These are phyloP conservation scores for Brassica juncea DNA, from an alignment of 345 rosid species.

Conservation along the genomic window DNA sequence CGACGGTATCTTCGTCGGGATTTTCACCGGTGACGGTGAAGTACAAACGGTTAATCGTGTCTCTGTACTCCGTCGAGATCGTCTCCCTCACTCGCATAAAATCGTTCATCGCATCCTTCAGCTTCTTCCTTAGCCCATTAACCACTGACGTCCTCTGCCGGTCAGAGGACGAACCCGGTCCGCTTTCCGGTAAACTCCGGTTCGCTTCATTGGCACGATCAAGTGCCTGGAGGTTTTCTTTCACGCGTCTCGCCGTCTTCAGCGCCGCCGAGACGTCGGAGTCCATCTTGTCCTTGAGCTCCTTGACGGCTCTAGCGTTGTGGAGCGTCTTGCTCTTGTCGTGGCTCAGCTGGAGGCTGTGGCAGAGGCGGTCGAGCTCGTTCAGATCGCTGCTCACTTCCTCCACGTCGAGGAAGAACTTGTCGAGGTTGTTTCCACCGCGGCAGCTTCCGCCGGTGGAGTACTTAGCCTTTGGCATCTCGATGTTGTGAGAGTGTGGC, in stretches of 20 bases:
- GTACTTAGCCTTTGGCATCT: slow-evolving; percentile 28
- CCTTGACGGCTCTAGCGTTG: slow-evolving; percentile 71
- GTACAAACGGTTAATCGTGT: slow-evolving; percentile 80
- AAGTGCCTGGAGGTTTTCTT: slow-evolving; percentile 75
- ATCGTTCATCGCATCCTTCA: slow-evolving; percentile 78
- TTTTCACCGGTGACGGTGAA: slow-evolving; percentile 93
- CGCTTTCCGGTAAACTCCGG: slow-evolving; percentile 72
- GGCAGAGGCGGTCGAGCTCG: slow-evolving; percentile 67
- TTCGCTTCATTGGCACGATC: slow-evolving; percentile 77
- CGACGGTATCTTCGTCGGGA: slow-evolving; percentile 77
- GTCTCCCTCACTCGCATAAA: slow-evolving; percentile 66
- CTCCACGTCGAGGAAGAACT: slow-evolving; percentile 78
- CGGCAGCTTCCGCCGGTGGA: slow-evolving; percentile 46
- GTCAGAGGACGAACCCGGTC: slow-evolving; percentile 86
- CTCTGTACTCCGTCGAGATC: slow-evolving; percentile 76
- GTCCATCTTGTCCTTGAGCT: slow-evolving; percentile 72
- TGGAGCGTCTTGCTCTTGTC: slow-evolving; percentile 87
- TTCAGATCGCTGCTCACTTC: slow-evolving; percentile 63
- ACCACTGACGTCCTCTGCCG: slow-evolving; percentile 80
- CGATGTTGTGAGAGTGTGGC: slow-evolving; percentile 45
- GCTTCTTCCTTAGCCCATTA: slow-evolving; percentile 85
- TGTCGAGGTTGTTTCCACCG: slow-evolving; percentile 58
- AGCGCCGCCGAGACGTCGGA: slow-evolving; percentile 70
- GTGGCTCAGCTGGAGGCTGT: slow-evolving; percentile 65
- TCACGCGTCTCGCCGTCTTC: slow-evolving; percentile 74